Percentiles rank a stretch among this genome's conserved stretches.
phyloP scores from a whole-genome alignment of 306 rosid species.

The Clitoria ternatea region DNA sequence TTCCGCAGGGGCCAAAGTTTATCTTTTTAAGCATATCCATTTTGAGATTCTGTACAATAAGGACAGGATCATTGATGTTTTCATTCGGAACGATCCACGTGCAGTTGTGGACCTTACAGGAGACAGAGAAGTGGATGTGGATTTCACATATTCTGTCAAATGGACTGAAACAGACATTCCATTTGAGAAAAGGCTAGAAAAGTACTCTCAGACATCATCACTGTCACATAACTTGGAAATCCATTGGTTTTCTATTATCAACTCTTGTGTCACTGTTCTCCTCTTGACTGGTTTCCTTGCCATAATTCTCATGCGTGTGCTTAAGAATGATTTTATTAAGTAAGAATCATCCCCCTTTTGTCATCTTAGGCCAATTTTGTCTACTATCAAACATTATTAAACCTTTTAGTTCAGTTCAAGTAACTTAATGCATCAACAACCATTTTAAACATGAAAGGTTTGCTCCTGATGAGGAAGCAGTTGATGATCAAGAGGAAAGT shows the following conservation, averaged over 20 bases:
- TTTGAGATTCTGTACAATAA: conserved; percentile 43
- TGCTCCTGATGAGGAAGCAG: conserved; percentile 40
- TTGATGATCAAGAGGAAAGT: conserved; percentile 40
- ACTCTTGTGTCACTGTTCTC: conserved; percentile 43
- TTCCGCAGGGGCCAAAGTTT: conserved; percentile 13
- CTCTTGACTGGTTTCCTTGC: conserved; percentile 47
- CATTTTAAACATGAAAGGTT: conserved; percentile 36
- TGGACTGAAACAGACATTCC: conserved; percentile 44
- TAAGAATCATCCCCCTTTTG: conserved; percentile 20
- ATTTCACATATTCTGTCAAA: conserved; percentile 47
- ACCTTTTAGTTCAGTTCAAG: background rate
- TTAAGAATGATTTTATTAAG: conserved; percentile 50
- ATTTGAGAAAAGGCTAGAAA: conserved; percentile 51
- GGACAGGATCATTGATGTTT: conserved; percentile 41
- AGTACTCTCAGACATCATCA: conserved; percentile 42
- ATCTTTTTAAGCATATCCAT: conserved; percentile 35
- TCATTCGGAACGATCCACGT: conserved; percentile 30
- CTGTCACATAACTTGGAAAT: conserved; percentile 39
- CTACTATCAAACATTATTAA: background rate
- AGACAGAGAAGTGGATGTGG: conserved; percentile 39
- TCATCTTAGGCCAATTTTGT: background rate
- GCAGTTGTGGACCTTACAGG: conserved; percentile 36
- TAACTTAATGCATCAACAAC: background rate
- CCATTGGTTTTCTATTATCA: conserved; percentile 51
- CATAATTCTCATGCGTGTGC: conserved; percentile 48